Conservation (phyloP, 768 basidiomycete genomes). For the Calvatia gigantea region DNA sequence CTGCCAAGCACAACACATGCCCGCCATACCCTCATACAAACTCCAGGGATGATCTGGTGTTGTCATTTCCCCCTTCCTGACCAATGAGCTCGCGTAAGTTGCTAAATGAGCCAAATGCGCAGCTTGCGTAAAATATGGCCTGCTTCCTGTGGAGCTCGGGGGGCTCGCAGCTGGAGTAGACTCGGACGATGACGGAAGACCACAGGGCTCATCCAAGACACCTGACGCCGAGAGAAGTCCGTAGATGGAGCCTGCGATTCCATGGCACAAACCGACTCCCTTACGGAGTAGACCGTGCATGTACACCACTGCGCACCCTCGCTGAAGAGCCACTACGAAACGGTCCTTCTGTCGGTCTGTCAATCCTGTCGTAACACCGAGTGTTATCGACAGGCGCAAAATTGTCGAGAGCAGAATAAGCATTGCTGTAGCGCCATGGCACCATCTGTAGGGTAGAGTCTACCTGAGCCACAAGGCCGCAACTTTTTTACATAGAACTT, state of each 20-base stretch:
- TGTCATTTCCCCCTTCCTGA: conserved; percentile 36
- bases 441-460: conserved; percentile 39
- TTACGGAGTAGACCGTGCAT: conserved; percentile 47
- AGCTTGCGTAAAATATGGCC: conserved; percentile 34
- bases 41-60: conserved; percentile 52
- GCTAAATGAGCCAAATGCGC: conserved; percentile 47
- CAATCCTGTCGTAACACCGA: conserved; percentile 20
- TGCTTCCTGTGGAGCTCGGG: conserved; percentile 1
- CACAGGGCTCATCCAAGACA: conserved; percentile 30
- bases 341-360: conserved; percentile 21
- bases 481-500: conserved; percentile 15
- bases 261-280: conserved; percentile 60
- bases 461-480: not conserved
- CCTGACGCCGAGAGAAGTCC: conserved; percentile 47
- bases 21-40: conserved; percentile 55
- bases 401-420: conserved; percentile 44
- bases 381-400: conserved; percentile 26
- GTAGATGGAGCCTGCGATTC: conserved; percentile 51
- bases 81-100: conserved; percentile 28
- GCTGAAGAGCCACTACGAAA: conserved; percentile 29
- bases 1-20: conserved; percentile 56
- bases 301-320: conserved; percentile 43
- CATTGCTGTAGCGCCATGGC: conserved; percentile 54
- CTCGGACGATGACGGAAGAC: not conserved
- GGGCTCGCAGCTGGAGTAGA: not conserved